Base-by-base conservation (phyloP, 1,139 yeast species). In the Cylindricascospora bacillispora region DNA sequence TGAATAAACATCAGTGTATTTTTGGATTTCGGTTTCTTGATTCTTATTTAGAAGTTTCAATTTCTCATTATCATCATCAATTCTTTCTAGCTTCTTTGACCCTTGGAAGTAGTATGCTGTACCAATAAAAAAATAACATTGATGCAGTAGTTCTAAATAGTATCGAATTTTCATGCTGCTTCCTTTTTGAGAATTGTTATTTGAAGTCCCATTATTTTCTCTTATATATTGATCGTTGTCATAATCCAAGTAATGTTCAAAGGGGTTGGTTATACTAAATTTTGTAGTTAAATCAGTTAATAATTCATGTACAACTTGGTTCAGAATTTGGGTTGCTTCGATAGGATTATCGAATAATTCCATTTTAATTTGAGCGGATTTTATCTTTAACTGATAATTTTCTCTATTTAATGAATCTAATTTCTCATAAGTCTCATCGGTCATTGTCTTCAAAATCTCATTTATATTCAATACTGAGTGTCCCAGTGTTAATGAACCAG, bases 121-220 rank as follows among this genome's bases (percentile, higher is more conserved):
- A 0, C 85, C 98, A 24, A 80, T 60, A 39, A 83, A 70, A 48
- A 85, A 86, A 46, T 70, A 77, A 29, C 78, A 67, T 33, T 85
- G 74, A 50, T 86, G 95, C 14, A 80, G 56, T 10, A 71, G 49
- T 29, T 83, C 79, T 30, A 55, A 35, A 15, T 48, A 53, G 11
- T 48, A 52, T 13, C 53, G 59, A 13, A 49, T 47, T 15, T 50
- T 54, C 22, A 24, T 10, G 26, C 31, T 35, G 30, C 43, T 39
- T 13, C 13, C 11, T 6, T 12, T 19, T 7, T 12, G 6, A 6
- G 6, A 11, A 11, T n/a, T 6, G 13, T 19, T 13, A 3, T 15
- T 26, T 19, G 11, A 17, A 19, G 5, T 14, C 13, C 10, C 18
- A 7, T 9, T 6, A 6, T 6, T 19, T 13, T 26, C 17, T 10